Percentiles rank a stretch among this genome's conserved stretches.
These are phyloP conservation scores for Celoporthe dispersa DNA, from an alignment of 2,329 filamentous ascomycete genomes.

Conservation along the genomic window DNA sequence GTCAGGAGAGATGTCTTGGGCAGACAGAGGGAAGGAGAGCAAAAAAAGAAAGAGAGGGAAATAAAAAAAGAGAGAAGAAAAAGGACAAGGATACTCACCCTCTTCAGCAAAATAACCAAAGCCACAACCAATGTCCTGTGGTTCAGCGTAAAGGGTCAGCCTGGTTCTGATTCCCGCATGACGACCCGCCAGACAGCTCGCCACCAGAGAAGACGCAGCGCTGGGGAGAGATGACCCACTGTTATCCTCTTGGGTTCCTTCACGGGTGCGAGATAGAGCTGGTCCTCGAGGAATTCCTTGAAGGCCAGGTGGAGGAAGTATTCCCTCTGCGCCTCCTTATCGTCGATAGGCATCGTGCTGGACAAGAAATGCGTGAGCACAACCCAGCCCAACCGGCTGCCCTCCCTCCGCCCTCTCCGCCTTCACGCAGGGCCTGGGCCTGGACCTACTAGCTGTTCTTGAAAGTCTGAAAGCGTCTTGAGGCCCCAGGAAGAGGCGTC, in stretches of 20 bases:
- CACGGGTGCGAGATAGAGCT: slow-evolving; percentile 8
- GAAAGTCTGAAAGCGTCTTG: slow-evolving; percentile 10
- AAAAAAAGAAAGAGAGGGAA: not conserved
- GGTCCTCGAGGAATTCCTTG: slow-evolving; percentile 6
- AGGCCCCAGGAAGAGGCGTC: not conserved
- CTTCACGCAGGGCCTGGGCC: not conserved
- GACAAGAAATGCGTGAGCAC: not conserved
- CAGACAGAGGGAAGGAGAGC: not conserved
- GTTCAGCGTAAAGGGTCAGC: not conserved
- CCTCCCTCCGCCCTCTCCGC: not conserved
- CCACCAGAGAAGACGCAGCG: not conserved
- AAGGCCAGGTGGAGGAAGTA: slow-evolving; percentile 16
- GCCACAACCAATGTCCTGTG: slow-evolving; percentile 10
- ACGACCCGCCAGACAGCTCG: not conserved
- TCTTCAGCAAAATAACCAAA: slow-evolving; percentile 13
- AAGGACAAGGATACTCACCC: slow-evolving; percentile 17
- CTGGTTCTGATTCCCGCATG: not conserved
- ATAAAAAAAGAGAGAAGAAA: slow-evolving; percentile 5
- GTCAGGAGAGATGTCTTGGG: not conserved
- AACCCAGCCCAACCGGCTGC: not conserved
- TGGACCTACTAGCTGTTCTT: slow-evolving; percentile 13
- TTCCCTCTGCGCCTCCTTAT: slow-evolving; percentile 11
- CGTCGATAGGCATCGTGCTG: slow-evolving; percentile 14
- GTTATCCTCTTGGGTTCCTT: slow-evolving; percentile 4
- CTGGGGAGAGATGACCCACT: not conserved